Evolutionary conservation across 768 basidiomycete genomes (phyloP).

Genomic region (Suillus luteus): DNA sequence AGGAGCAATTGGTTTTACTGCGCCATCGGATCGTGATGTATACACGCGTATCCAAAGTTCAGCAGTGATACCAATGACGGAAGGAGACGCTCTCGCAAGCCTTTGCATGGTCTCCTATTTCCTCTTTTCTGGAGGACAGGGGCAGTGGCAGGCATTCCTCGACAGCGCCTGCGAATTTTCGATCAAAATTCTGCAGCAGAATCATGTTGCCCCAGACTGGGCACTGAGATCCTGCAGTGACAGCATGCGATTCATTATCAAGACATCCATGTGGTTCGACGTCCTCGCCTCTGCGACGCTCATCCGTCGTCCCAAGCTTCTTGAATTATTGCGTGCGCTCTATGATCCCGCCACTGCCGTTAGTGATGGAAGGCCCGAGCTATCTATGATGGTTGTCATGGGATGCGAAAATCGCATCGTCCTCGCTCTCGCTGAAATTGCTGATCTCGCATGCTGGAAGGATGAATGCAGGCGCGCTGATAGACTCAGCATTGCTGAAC

Average conservation of each 20-base stretch:
- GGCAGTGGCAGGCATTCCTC: too few relatives aligned
- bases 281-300: too few relatives aligned
- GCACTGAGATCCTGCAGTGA: too few relatives aligned
- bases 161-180: too few relatives aligned
- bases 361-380: conserved; percentile 36
- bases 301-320: too few relatives aligned
- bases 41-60: not conserved
- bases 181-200: too few relatives aligned
- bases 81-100: too few relatives aligned
- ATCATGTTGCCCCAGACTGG: too few relatives aligned
- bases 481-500: conserved; percentile 56
- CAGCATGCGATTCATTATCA: too few relatives aligned
- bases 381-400: conserved; percentile 83
- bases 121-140: too few relatives aligned
- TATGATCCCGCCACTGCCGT: conserved; percentile 39
- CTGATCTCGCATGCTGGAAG: conserved; percentile 69
- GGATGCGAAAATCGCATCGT: conserved; percentile 84
- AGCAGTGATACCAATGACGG: conserved; percentile 2
- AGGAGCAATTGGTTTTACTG: conserved; percentile 17
- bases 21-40: conserved; percentile 27
- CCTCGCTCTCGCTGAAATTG: conserved; percentile 77
- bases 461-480: conserved; percentile 39
- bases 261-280: too few relatives aligned
- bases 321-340: conserved; percentile 25
- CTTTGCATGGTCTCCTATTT: too few relatives aligned